Percentiles rank a stretch among this genome's conserved stretches.
phyloP scores from a whole-genome alignment of 1,284 basidiomycete species.

The Ustilago sp. region DNA sequence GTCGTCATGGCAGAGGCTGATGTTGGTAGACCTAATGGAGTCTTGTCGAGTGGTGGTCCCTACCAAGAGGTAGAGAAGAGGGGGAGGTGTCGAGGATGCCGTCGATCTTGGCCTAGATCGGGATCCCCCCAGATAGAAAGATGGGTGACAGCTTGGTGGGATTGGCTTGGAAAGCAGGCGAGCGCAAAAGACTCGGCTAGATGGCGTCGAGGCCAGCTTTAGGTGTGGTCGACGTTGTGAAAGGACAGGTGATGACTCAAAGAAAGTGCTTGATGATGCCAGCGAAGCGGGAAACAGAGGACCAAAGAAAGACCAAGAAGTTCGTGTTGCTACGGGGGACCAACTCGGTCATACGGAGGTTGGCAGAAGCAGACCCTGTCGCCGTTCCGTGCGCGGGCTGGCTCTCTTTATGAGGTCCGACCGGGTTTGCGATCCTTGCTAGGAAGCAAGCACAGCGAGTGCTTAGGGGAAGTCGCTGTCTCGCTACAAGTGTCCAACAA shows the following conservation, averaged over 20 bases:
- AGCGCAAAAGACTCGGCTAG: neutral
- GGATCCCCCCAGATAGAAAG: neutral
- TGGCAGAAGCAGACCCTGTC: slow-evolving; percentile 2
- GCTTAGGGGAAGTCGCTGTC: no score
- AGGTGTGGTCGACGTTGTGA: neutral
- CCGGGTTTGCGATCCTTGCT: neutral
- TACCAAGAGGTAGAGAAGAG: neutral
- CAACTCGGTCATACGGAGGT: neutral
- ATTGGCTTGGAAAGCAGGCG: neutral
- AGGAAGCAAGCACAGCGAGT: neutral
- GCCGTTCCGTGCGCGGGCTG: neutral
- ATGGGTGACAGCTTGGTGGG: neutral
- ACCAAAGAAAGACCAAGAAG: neutral
- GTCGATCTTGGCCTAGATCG: neutral
- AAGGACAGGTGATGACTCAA: neutral
- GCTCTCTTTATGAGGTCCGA: neutral
- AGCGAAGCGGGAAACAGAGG: neutral
- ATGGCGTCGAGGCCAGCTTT: slow-evolving; percentile 3
- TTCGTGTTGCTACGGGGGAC: neutral
- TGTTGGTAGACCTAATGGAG: neutral
- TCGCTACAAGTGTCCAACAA: no score
- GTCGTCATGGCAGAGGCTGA: slow-evolving; percentile 6
- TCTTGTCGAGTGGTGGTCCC: neutral
- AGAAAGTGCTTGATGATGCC: neutral
- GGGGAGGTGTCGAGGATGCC: neutral